Conservation (phyloP, 2,329 filamentous ascomycete species). For the Exophiala aquamarina region DNA sequence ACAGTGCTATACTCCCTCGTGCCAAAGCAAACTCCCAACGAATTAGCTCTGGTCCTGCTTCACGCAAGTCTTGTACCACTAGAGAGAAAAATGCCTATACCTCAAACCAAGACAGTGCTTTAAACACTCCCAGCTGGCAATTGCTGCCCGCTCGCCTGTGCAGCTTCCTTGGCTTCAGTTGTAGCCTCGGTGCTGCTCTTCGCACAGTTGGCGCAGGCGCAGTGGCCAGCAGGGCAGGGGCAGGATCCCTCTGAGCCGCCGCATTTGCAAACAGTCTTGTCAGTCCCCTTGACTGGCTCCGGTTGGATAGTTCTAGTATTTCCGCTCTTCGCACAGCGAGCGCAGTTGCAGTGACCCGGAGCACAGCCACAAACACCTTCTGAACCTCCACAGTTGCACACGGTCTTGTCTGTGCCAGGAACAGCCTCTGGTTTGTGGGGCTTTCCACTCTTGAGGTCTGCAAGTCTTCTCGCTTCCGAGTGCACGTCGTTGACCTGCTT, state of each 20-base stretch:
- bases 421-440: slow-evolving; percentile 37
- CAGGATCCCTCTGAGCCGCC: slow-evolving; percentile 37
- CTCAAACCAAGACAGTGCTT: too few species aligned
- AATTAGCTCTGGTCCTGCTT: too few species aligned
- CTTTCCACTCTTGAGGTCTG: slow-evolving; percentile 73
- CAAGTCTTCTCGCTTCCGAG: slow-evolving; percentile 81
- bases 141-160: slow-evolving; percentile 27
- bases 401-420: slow-evolving; percentile 40
- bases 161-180: slow-evolving; percentile 28
- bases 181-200: slow-evolving; percentile 26
- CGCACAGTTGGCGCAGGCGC: slow-evolving; percentile 39
- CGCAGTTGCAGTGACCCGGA: slow-evolving; percentile 38
- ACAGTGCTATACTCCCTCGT: too few species aligned
- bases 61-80: too few species aligned
- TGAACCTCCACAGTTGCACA: slow-evolving; percentile 41
- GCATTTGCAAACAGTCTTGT: slow-evolving; percentile 43
- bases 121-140: slow-evolving; percentile 23
- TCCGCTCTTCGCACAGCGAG: slow-evolving; percentile 33
- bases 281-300: slow-evolving; percentile 33
- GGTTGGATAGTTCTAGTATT: slow-evolving; percentile 60
- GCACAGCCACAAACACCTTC: slow-evolving; percentile 38
- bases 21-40: too few species aligned
- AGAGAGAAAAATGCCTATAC: too few species aligned
- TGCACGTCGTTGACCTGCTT: slow-evolving; percentile 95
- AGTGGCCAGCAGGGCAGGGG: slow-evolving; percentile 37